Evolutionary conservation across 2,329 filamentous ascomycete genomes (phyloP), one percentile per base, ranked within the genome.

Genomic region (Macrophomina tecta): DNA sequence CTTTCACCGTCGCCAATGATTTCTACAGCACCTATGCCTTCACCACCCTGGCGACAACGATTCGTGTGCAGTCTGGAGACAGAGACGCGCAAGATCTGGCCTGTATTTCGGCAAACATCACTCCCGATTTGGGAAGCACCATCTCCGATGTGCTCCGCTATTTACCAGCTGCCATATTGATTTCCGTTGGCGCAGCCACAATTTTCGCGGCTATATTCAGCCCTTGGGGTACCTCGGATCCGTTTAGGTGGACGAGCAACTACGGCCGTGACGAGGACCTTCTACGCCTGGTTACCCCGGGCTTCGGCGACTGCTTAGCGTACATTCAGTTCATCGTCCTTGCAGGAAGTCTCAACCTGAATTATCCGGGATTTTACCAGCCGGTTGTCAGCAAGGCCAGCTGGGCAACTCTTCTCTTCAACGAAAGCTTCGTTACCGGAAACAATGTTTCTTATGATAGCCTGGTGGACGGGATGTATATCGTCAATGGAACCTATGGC

Each of bases 181-280:
- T 94, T 2, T 83, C 94, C 48, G 92, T 96, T 53, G 95, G 89
- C 1, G 79, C 93, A 67, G 93, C 94, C 14, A 97, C 94, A 6
- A 83, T 94, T 42, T 89, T 93, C 70, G 93, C 95, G 2, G 91
- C 89, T 60, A 92, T 96, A 45, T 94, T 89, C 76, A 97, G 94
- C 74, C 95, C 95, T 0, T 99, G 95, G 94, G 95, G 95, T 23
- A 92, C 93, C 1, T 88, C 88, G 7, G 91, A 99, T 76, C 85
- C 94, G 23, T 98, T 98, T 77, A 90, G 92, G 71, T 99, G 94
- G 93, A 93, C 93, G n/a, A 96, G 93, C 75, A 99, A 99, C 76
- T 98, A 97, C 76, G 95, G 95, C 42, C 89, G 94, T 72, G 95
- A 99, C 73, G 91, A 92, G 69, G 95, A 99, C 80, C 83, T 97